phyloP scores from a whole-genome alignment of 2,329 filamentous ascomycete genomes.

The Sporothrix pseudoabietina region DNA sequence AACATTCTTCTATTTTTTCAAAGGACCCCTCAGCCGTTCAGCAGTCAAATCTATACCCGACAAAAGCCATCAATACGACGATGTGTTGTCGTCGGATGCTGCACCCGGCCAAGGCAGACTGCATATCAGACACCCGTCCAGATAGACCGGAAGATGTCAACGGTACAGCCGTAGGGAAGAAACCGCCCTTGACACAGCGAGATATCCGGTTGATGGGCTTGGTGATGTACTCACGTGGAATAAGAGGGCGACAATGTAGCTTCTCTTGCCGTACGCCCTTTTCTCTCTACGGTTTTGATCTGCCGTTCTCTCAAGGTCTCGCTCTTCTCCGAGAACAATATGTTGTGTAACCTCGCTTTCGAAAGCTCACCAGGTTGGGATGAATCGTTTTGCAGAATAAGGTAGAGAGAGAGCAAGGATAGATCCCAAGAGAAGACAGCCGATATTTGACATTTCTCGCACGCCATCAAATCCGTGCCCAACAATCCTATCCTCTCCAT shows the following conservation, averaged over 20 bases:
- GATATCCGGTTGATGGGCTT: background rate
- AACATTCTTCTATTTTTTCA: background rate
- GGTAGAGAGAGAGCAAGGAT: background rate
- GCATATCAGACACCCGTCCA: background rate
- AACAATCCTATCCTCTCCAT: background rate
- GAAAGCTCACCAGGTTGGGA: background rate
- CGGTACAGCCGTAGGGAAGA: background rate
- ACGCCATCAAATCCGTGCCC: background rate
- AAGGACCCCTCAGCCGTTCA: too few species aligned
- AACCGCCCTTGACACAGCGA: too few species aligned
- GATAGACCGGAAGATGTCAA: background rate
- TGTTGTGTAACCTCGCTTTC: background rate
- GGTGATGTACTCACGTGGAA: background rate
- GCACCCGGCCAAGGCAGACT: background rate
- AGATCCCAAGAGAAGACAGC: background rate
- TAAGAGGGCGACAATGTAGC: background rate
- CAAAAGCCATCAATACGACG: background rate
- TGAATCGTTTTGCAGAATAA: background rate
- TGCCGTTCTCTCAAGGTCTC: background rate
- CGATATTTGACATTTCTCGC: background rate
- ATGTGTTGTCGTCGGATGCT: constrained; percentile 10
- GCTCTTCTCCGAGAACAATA: background rate
- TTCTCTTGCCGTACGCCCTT: background rate
- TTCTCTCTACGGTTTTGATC: background rate
- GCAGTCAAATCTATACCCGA: background rate